Evolutionary conservation across 140 eudicot species (phyloP), one percentile per base, ranked within the genome.

Genomic region (Bidens hawaiensis): DNA sequence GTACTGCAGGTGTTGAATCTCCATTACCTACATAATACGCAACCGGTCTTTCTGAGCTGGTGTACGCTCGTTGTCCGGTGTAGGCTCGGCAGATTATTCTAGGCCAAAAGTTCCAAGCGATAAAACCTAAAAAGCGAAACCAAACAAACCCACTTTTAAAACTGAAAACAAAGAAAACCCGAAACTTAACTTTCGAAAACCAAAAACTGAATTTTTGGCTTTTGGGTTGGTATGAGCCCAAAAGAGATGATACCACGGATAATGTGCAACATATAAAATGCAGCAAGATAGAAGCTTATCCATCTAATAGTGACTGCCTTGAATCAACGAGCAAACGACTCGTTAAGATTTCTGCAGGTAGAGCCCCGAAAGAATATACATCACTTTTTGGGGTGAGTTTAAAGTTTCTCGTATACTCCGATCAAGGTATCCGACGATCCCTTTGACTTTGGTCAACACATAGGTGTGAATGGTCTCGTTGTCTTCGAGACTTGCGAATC

Each of bases 371-470:
- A 57, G 99, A 91, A 76, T 84, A 91, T 7, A 91, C 99, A 61
- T 91, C 99, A 22, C 99, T 91, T 50, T 91, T 91, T 1, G 85
- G 81, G 46, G 99, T 91, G 73, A 91, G 99, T 60, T 87, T 86
- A 70, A 67, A 75, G 14, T 96, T 91, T 79, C 79, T 87, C 99
- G 88, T 91, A 28, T 91, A 91, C 76, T 91, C 95, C 1, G 99
- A 74, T 91, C 99, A 64, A 91, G 96, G 81, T 91, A 91, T 73
- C 99, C 99, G 12, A 87, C 95, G 30, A 96, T 91, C 53, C 99
- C 99, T 69, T 81, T 91, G 14, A 91, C 95, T 82, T 85, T 82
- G 71, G 99, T 91, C 22, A 82, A 67, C 25, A 91, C 79, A 43
- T 91, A 95, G 26, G 96, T 81, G 70, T 74, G 83, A 40, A 81